Evolutionary conservation across 345 rosid genomes (phyloP), one percentile per base, ranked within the genome.

Genomic region (Cardamine occulta): DNA sequence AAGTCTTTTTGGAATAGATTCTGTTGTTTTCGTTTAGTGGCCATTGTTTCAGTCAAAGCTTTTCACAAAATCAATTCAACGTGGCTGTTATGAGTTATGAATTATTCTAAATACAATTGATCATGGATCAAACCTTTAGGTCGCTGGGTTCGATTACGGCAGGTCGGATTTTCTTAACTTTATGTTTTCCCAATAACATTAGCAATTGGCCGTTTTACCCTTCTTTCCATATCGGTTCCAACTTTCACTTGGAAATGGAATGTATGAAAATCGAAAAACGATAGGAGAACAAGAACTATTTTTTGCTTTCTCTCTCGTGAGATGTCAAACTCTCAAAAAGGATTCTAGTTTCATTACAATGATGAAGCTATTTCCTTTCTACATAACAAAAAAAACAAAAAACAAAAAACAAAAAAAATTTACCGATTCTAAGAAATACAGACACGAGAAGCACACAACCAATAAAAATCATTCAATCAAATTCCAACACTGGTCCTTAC

Each of bases 401-500:
- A 28, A 28, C 29, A n/a, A n/a, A n/a, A n/a, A n/a, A n/a, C n/a
- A n/a, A 29, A 63, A 17, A 28, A 53, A 63, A 12, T 11, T 51
- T 29, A 15, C 44, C 42, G 70, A 47, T 52, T 51, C 74, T 52
- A 75, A 62, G 51, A 60, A 59, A 68, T 62, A 68, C 70, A 76
- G 63, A 40, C 37, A 57, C 60, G 40, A 49, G 10, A 52, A 52
- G n/a, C 2, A 73, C n/a, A 62, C 2, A 74, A 56, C 63, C 56
- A 70, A 69, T 17, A 56, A 24, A 24, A 70, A 32, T 70, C 54
- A 44, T 44, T 44, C 49, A 21, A 61, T 23, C 63, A 62, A 32
- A 34, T 47, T 29, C 45, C 19, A 61, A 63, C 28, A 19, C 7
- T 56, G 10, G 45, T 65, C 55, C 31, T 78, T 80, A 95, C 99